Conservation (phyloP, 805 yeast genomes). For the Cyberlindnera maritima region DNA sequence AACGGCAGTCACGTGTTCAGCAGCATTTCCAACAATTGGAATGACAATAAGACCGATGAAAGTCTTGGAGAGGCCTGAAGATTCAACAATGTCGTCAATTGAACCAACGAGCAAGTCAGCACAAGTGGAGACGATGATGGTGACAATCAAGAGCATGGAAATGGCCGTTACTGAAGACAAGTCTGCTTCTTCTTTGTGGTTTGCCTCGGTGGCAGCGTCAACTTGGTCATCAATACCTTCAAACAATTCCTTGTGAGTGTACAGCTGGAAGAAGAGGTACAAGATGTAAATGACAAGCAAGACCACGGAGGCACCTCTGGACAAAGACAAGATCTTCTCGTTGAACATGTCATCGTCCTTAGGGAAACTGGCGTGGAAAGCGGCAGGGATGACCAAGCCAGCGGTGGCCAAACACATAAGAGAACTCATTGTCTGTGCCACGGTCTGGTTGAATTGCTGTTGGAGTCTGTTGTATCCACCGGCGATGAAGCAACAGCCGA, state of each 20-base stretch:
- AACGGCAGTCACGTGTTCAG: conserved; percentile 97
- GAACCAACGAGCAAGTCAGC: conserved; percentile 95
- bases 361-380: conserved; percentile 82
- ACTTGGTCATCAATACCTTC: conserved; percentile 49
- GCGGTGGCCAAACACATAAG: conserved; percentile 88
- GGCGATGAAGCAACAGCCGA: conserved; percentile 92
- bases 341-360: conserved; percentile 33
- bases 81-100: conserved; percentile 82
- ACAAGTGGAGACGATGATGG: conserved; percentile 79
- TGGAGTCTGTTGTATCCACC: conserved; percentile 88
- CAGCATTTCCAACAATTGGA: conserved; percentile 98
- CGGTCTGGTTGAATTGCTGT: conserved; percentile 91
- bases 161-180: conserved; percentile 56
- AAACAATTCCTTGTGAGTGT: conserved; percentile 77
- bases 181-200: conserved; percentile 25
- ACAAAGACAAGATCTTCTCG: conserved; percentile 59
- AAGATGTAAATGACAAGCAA: conserved; percentile 73
- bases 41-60: conserved; percentile 91
- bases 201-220: conserved; percentile 31
- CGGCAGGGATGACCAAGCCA: conserved; percentile 91
- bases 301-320: conserved; percentile 83
- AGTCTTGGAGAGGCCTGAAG: conserved; percentile 87
- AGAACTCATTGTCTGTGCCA: conserved; percentile 97
- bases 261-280: conserved; percentile 83
- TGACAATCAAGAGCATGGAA: conserved; percentile 53